A percentile compares a stretch with the other conserved stretches of the same genome.
Evolutionary conservation across 805 yeast species (phyloP).

Genomic region (Sugiyamaella floridensis): DNA sequence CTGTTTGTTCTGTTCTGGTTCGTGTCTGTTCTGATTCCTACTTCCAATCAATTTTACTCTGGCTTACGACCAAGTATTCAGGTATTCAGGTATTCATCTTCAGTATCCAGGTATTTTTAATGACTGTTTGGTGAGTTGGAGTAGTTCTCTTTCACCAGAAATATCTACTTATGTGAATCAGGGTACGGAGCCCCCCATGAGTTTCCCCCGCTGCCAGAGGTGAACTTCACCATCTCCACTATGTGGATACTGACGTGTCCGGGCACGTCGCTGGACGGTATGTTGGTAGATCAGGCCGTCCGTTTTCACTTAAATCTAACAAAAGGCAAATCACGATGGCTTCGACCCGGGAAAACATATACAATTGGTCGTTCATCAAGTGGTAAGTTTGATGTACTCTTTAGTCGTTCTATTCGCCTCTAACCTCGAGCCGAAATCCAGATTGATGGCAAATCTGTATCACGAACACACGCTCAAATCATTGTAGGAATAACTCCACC

Average conservation of each 20-base stretch:
- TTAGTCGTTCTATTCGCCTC: too few relatives aligned
- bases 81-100: too few relatives aligned
- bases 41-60: too few relatives aligned
- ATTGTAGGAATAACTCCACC: conserved; percentile 10
- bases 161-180: too few relatives aligned
- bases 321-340: conserved; percentile 20
- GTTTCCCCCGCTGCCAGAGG: too few relatives aligned
- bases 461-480: conserved; percentile 22
- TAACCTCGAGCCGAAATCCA: conserved; percentile 8
- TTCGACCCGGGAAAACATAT: conserved; percentile 21
- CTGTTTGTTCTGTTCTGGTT: too few relatives aligned
- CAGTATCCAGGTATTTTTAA: too few relatives aligned
- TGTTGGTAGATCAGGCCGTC: not conserved
- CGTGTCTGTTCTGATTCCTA: too few relatives aligned
- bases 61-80: too few relatives aligned
- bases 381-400: not conserved
- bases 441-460: conserved; percentile 22
- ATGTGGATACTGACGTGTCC: conserved; percentile 17
- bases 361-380: conserved; percentile 20
- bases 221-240: not conserved
- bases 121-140: too few relatives aligned
- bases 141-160: too few relatives aligned
- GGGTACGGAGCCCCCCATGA: too few relatives aligned
- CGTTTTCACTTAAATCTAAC: not conserved
- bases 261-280: conserved; percentile 3